These are phyloP conservation scores for Trichoderma afroharzianum DNA, from an alignment of 2,329 filamentous ascomycete genomes.

Conservation along the genomic window DNA sequence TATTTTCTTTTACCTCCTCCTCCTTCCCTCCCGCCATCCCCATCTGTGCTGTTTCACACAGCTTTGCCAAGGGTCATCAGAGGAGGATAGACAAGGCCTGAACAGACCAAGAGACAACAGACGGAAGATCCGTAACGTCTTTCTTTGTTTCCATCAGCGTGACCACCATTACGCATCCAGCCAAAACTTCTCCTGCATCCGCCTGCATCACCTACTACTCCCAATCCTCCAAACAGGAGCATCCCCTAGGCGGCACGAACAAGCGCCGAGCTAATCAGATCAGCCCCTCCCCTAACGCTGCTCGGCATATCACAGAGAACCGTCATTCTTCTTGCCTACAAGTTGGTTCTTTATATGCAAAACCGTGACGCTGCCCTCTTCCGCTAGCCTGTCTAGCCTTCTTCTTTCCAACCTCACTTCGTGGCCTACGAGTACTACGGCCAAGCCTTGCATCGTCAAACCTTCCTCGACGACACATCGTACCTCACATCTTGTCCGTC, in stretches of 20 bases:
- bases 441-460: conserved; percentile 31
- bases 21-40: neutral
- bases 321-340: conserved; percentile 4
- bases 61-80: neutral
- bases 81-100: neutral
- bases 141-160: neutral
- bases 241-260: conserved; percentile 16
- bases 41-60: neutral
- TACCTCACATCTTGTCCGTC: neutral
- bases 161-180: conserved; percentile 9
- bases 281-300: conserved; percentile 27
- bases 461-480: neutral
- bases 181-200: conserved; percentile 16
- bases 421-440: conserved; percentile 19
- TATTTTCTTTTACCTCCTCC: conserved; percentile 5
- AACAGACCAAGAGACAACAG: neutral
- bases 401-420: conserved; percentile 23
- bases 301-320: conserved; percentile 19
- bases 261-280: conserved; percentile 30
- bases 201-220: conserved; percentile 14
- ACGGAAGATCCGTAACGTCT: neutral
- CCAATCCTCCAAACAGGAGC: conserved; percentile 8
- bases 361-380: conserved; percentile 20
- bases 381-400: conserved; percentile 16
- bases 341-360: conserved; percentile 12